phyloP scores from a whole-genome alignment of 441 rosid genomes.

The Aquilaria agallochum region DNA sequence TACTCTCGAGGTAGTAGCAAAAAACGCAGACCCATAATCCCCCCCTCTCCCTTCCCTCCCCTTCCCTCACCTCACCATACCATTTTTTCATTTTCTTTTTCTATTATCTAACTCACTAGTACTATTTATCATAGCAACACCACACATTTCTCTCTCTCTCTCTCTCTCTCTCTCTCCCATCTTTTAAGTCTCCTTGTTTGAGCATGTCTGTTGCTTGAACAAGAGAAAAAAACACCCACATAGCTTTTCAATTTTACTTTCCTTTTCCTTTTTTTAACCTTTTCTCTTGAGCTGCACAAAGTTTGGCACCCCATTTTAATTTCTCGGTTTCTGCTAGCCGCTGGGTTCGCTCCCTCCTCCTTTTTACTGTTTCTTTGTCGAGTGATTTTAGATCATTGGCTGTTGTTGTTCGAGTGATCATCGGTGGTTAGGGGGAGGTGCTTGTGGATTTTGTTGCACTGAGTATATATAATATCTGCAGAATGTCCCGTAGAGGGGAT shows the following conservation, averaged over 20 bases:
- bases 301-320: background rate
- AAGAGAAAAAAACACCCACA: slow-evolving; percentile 2
- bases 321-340: background rate
- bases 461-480: background rate
- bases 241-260: background rate
- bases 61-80: background rate
- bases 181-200: no score
- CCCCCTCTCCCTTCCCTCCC: background rate
- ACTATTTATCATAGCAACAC: slow-evolving; percentile 12
- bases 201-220: slow-evolving; percentile 10
- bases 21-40: slow-evolving; percentile 7
- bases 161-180: slow-evolving; percentile 2
- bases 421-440: no score
- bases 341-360: background rate
- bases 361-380: background rate
- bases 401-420: no score
- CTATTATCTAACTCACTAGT: background rate
- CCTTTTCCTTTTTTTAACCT: background rate
- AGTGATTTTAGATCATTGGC: no score
- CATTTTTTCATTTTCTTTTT: background rate
- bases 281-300: background rate
- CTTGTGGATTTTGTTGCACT: background rate
- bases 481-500: slow-evolving; percentile 14
- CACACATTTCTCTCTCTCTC: slow-evolving; percentile 12
- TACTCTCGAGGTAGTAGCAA: slow-evolving; percentile 28